Percentiles rank a stretch among this genome's conserved stretches.
phyloP scores from a whole-genome alignment of 768 basidiomycete genomes.

The Leccinellum luteum region DNA sequence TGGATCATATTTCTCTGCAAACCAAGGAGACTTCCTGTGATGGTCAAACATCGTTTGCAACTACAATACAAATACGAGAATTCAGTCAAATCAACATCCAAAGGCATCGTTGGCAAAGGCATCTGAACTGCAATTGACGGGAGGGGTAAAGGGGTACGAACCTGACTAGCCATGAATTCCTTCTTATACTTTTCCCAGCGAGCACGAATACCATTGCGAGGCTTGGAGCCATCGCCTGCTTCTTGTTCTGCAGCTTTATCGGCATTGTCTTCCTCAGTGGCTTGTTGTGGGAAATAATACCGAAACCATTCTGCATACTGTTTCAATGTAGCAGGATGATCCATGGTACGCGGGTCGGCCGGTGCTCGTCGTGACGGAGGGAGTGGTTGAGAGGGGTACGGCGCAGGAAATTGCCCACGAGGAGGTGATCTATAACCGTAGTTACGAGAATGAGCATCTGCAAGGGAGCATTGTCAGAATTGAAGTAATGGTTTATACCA shows the following conservation, averaged over 20 bases:
- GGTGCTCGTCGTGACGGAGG: conserved; percentile 60
- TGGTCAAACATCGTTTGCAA: conserved; percentile 94
- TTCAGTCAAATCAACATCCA: conserved; percentile 21
- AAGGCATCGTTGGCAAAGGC: conserved; percentile 11
- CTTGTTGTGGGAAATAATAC: conserved; percentile 69
- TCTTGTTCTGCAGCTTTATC: conserved; percentile 85
- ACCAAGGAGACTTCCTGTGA: conserved; percentile 95
- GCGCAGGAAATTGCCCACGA: conserved; percentile 46
- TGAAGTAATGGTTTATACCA: neutral
- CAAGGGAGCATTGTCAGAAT: conserved; percentile 11
- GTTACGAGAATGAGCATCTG: conserved; percentile 64
- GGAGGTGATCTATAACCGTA: conserved; percentile 67
- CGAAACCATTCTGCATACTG: conserved; percentile 90
- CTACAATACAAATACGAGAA: conserved; percentile 52
- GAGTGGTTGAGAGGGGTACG: conserved; percentile 40
- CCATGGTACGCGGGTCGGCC: conserved; percentile 76
- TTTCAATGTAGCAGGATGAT: conserved; percentile 78
- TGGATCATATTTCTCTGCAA: conserved; percentile 92
- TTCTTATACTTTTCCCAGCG: conserved; percentile 96
- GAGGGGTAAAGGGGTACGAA: conserved; percentile 43
- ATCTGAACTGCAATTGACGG: conserved; percentile 8
- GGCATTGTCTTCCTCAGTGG: conserved; percentile 76
- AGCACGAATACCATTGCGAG: conserved; percentile 77
- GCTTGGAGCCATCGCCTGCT: conserved; percentile 78
- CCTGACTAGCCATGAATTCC: conserved; percentile 84